Evolutionary conservation across 2,329 filamentous ascomycete species (phyloP).

Genomic region (Colletotrichum siamense): DNA sequence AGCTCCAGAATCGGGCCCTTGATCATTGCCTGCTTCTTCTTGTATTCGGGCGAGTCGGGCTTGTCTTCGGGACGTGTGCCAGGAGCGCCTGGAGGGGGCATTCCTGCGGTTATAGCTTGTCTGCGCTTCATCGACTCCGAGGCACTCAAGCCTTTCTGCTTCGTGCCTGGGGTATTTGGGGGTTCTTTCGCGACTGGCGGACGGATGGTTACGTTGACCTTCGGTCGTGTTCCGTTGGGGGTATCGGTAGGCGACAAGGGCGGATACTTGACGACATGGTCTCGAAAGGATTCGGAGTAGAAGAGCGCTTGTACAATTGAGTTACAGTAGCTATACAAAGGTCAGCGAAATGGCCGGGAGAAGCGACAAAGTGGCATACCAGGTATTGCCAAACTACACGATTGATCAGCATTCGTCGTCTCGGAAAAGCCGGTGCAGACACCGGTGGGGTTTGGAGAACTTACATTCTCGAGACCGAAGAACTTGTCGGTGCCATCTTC

Average conservation of each 20-base stretch:
- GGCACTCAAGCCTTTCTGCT: constrained; percentile 58
- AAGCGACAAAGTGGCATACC: constrained; percentile 60
- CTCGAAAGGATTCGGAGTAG: constrained; percentile 92
- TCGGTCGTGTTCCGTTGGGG: constrained; percentile 63
- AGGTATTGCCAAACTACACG: constrained; percentile 91
- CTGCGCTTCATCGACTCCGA: constrained; percentile 64
- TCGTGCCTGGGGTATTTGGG: constrained; percentile 40
- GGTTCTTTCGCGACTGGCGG: constrained; percentile 57
- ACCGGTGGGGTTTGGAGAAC: constrained; percentile 38
- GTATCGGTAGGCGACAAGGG: constrained; percentile 72
- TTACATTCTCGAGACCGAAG: constrained; percentile 96
- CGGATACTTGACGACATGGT: constrained; percentile 93
- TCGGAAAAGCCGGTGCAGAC: constrained; percentile 6
- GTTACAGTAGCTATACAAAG: constrained; percentile 82
- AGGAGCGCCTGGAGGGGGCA: constrained; percentile 58
- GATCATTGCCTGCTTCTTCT: constrained; percentile 93
- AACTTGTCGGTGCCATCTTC: constrained; percentile 96
- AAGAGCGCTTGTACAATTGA: constrained; percentile 97
- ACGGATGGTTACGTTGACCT: constrained; percentile 67
- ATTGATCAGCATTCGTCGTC: constrained; percentile 37
- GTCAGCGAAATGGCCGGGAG: background rate
- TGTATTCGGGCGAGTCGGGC: constrained; percentile 93
- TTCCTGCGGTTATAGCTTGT: constrained; percentile 58
- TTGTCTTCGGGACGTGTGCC: constrained; percentile 83
- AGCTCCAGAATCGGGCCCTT: constrained; percentile 88